Conservation (phyloP, 1,284 basidiomycete genomes). For the Cryptococcus jaspeensis region DNA sequence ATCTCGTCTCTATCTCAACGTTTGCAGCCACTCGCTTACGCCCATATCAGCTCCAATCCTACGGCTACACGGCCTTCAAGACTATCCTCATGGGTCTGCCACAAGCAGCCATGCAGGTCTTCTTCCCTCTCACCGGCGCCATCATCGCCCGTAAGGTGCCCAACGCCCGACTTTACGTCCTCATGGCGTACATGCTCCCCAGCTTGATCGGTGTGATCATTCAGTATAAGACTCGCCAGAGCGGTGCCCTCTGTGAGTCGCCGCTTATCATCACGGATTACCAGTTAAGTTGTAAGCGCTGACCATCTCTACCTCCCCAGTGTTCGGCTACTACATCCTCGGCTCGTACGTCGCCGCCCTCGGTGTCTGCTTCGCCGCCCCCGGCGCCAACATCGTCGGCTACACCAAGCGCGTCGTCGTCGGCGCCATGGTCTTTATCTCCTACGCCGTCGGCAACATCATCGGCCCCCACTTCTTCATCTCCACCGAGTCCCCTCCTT, state of each 20-base stretch:
- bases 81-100: conserved; percentile 40
- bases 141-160: conserved; percentile 30
- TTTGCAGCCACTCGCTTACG: background rate
- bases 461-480: conserved; percentile 32
- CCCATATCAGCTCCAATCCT: conserved; percentile 30
- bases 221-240: conserved; percentile 21
- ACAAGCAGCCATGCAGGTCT: conserved; percentile 30
- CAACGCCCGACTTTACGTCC: conserved; percentile 21
- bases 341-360: conserved; percentile 35
- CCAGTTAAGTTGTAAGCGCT: too few relatives aligned
- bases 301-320: conserved; percentile 5
- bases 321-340: conserved; percentile 41
- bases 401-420: conserved; percentile 37
- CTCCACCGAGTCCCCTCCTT: conserved; percentile 31
- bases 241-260: conserved; percentile 28
- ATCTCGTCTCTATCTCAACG: background rate
- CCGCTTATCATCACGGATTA: too few relatives aligned
- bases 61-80: conserved; percentile 36
- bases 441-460: conserved; percentile 29
- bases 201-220: conserved; percentile 24
- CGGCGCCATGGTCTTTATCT: conserved; percentile 32
- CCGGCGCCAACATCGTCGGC: conserved; percentile 34
- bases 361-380: conserved; percentile 32
- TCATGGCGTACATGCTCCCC: conserved; percentile 31
- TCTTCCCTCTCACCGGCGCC: conserved; percentile 32